phyloP scores from a whole-genome alignment of 2,329 filamentous ascomycete species.

The Albifimbria verrucaria region DNA sequence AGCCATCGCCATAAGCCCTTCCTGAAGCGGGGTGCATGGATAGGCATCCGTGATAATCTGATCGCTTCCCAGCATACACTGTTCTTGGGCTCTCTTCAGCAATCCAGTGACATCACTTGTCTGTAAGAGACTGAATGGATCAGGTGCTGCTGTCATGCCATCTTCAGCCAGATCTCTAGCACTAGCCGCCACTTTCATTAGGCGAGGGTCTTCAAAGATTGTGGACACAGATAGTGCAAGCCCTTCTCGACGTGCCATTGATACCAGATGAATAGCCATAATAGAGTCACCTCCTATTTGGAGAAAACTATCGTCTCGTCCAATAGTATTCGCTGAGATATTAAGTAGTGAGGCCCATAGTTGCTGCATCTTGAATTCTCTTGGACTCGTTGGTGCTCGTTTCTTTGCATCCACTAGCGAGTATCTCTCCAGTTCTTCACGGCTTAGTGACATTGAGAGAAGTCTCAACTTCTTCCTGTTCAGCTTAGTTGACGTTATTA shows the following conservation, averaged over 20 bases:
- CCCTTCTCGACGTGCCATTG: slow-evolving; percentile 1
- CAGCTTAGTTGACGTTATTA: slow-evolving; percentile 14
- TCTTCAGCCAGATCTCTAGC: neutral
- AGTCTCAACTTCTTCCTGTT: slow-evolving; percentile 9
- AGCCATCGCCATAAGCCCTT: slow-evolving; percentile 30
- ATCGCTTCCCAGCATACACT: slow-evolving; percentile 8
- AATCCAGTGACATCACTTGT: too few relatives aligned
- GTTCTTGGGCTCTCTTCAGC: neutral
- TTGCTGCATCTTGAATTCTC: neutral
- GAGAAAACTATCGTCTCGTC: slow-evolving; percentile 9
- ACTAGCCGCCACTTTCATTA: slow-evolving; percentile 9
- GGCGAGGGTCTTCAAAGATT: slow-evolving; percentile 8
- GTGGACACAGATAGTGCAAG: slow-evolving; percentile 7
- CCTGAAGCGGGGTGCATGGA: slow-evolving; percentile 30
- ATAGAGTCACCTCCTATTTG: slow-evolving; percentile 13
- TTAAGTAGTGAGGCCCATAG: slow-evolving; percentile 8
- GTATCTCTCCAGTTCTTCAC: slow-evolving; percentile 3
- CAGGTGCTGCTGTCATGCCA: neutral
- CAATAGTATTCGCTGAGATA: slow-evolving; percentile 6
- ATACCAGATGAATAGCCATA: slow-evolving; percentile 11
- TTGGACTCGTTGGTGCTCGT: neutral
- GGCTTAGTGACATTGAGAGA: neutral
- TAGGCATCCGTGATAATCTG: slow-evolving; percentile 34
- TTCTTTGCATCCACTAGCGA: neutral
- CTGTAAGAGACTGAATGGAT: neutral